These are phyloP conservation scores for Atkinsonella hypoxylon DNA, from an alignment of 2,329 filamentous ascomycete genomes.

Conservation along the genomic window DNA sequence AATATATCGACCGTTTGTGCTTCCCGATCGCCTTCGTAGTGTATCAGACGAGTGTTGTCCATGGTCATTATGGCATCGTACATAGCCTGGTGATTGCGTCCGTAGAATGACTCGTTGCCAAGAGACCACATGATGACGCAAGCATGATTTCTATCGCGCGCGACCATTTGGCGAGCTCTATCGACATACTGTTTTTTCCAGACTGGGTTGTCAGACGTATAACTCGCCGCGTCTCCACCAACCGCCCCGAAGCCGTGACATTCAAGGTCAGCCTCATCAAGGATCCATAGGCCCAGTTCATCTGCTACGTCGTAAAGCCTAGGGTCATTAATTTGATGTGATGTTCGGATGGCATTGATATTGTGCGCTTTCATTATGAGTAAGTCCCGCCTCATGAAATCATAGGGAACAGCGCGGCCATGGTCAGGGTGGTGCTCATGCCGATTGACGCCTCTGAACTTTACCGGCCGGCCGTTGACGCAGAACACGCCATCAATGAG, in stretches of 20 bases:
- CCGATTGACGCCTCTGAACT: slow-evolving; percentile 56
- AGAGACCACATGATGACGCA: slow-evolving; percentile 60
- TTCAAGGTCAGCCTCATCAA: slow-evolving; percentile 45
- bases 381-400: slow-evolving; percentile 49
- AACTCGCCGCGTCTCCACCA: slow-evolving; percentile 23
- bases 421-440: slow-evolving; percentile 57
- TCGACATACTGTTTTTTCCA: slow-evolving; percentile 57
- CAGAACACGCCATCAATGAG: slow-evolving; percentile 48
- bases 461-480: slow-evolving; percentile 53
- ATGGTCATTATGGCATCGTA: slow-evolving; percentile 46
- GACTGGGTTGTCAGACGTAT: slow-evolving; percentile 45
- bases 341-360: slow-evolving; percentile 58
- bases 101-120: slow-evolving; percentile 62
- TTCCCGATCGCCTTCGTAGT: slow-evolving; percentile 52
- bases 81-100: slow-evolving; percentile 56
- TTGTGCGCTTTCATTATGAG: slow-evolving; percentile 56
- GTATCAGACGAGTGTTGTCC: slow-evolving; percentile 46
- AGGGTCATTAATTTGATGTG: slow-evolving; percentile 52
- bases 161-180: slow-evolving; percentile 50
- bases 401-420: slow-evolving; percentile 49
- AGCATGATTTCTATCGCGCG: slow-evolving; percentile 47
- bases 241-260: slow-evolving; percentile 38
- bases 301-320: slow-evolving; percentile 50
- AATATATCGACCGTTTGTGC: slow-evolving; percentile 51
- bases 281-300: slow-evolving; percentile 51